Base-by-base conservation (phyloP, 2,329 filamentous ascomycete species). In the Chalara sp. region DNA sequence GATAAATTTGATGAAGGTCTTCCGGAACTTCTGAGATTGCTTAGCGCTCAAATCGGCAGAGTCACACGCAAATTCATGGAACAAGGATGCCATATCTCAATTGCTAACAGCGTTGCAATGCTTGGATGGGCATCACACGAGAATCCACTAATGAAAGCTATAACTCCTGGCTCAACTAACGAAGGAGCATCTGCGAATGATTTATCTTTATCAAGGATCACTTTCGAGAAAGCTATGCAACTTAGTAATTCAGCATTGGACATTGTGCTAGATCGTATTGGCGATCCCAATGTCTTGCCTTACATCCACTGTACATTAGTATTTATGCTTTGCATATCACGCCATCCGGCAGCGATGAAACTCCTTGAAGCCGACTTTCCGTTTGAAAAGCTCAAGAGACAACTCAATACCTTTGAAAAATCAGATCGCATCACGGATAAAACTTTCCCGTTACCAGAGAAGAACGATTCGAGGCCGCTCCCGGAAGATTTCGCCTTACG, bases 11-110 rank as follows among this genome's bases (percentile, higher is more conserved):
- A 72, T 0, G 45, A 64, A 0, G 71, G 75, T 0, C 68, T 71
- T 12, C 53, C 66, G 0, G 71, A 76, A 1, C 87, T 86, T 41
- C 59, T 81, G 0, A 59, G 60, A 0, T 63, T 74, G 0, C 67
- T 91, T 0, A 76, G 84, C 51, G 66, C 67, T 5, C 76, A 83
- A 11, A 84, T 89, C 46, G 72, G 0, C 69, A 74, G 1, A 69
- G 75, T 45, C 67, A 75, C 32, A 82, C 42, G 52, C 12, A 65
- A 59, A 29, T 61, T 63, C 41, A 72, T 72, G 59, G 72, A 75
- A 37, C 72, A 75, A 56, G 74, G 72, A 0, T 78, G 80, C 13
- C 74, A 79, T 43, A 76, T 85, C 31, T 79, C 74, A 0, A 74
- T 86, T 2, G 70, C 78, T 5, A 67, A 67, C 41, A 53, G 50